Base-by-base conservation (phyloP, 106 monocot species). In the Vanilla planifolia region DNA sequence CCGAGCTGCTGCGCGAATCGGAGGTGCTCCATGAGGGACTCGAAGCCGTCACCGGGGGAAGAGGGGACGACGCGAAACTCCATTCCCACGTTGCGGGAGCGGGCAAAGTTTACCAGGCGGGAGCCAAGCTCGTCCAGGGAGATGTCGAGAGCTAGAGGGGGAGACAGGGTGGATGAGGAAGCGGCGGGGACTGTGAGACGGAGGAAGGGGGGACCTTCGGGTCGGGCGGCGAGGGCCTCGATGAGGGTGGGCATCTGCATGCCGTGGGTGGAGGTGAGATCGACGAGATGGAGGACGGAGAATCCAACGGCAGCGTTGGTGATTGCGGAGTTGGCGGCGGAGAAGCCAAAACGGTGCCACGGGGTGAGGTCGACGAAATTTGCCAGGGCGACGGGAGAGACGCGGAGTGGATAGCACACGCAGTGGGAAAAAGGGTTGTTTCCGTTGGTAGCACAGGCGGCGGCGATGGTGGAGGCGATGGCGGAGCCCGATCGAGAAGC, bases 231-330 rank as follows among this genome's bases (percentile, higher is more conserved):
- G 16, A 95, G 75, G 11, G 77, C 36, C 73, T 95, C 94, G 32
- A 95, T 95, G 6, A 95, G 80, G 3, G 94, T 95, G 0, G 94
- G 94, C 43, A 95, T 86, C 65, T 95, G 94, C 94, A 95, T 95
- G 80, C 94, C 86, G 64, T 89, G 80, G 5, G 94, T 95, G 5
- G 86, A 78, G 67, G 77, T 71, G 17, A 95, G 64, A 45, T 95
- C 89, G 22, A 95, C 86, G 27, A 95, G 52, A 73, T 95, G 94
- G 30, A 95, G 56, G 11, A 80, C 55, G 9, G 85, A 59, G 73
- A 73, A 80, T n/a, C n/a, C n/a, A n/a, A n/a, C n/a, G n/a, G 16
- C 0, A n/a, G 73, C 73, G 17, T 35, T 26, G 33, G 66, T 48
- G 55, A 85, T 85, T 8, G 85, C 80, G 20, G 73, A 62, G 60